Evolutionary conservation across 1,284 basidiomycete genomes (phyloP), one percentile per base, ranked within the genome.

Genomic region (Marasmius oreades): DNA sequence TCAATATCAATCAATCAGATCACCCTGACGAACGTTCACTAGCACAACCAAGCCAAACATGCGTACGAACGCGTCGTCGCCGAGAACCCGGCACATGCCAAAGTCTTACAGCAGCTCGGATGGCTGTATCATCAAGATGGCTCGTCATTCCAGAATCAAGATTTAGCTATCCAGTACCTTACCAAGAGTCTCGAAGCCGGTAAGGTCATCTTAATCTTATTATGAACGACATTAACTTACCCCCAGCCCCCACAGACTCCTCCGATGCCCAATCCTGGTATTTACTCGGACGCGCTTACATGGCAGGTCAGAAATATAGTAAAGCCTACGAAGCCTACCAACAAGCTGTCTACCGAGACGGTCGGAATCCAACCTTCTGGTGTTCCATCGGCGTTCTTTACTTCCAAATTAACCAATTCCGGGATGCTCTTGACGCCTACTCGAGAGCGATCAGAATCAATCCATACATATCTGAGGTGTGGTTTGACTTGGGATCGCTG

Each of bases 281-380:
- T 72, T 83, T 99, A 43, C 86, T 99, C 55, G 96, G 96, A 46
- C 91, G 96, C 59, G 95, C 96, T 1, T 99, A 96, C 74, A 98
- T 99, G 95, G 92, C 93, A 5, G 93, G 92, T n/a, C 92, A 95
- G 72, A 96, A 98, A 70, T 98, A 97, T 78, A 98, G 97, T 82
- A 98, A 98, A 73, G 97, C 97, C 1, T 99, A 99, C 76, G 95
- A 99, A 73, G 95, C 96, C 0, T 99, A 99, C 69, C 96, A 99
- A 69, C 96, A 99, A 73, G 96, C 96, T 4, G 95, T 99, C 23
- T 99, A 99, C 73, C 90, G 95, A 51, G 96, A 99, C 66, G 95
- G 96, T 8, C 93, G 95, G 62, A 99, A 98, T 70, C 97, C 97
- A 0, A 98, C 96, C 0, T 98, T 98, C 75, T 99, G 96, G 97